Conservation (phyloP, 23 red algal genomes). For the Pyropia yezoensis region DNA sequence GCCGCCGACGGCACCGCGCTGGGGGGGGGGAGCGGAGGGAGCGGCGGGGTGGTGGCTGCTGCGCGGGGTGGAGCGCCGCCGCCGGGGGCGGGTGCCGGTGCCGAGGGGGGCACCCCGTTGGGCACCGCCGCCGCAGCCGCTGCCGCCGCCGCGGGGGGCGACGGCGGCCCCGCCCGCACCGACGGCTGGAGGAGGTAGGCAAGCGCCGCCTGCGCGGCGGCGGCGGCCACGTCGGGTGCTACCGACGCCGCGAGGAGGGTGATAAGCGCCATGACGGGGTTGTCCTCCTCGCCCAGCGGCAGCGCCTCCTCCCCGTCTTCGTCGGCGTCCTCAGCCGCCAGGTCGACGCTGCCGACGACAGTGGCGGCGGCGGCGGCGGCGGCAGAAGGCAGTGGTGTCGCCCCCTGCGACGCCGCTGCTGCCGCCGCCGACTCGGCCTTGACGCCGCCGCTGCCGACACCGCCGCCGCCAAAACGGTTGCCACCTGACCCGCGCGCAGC, state of each 20-base stretch:
- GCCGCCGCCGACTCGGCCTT: too few species aligned
- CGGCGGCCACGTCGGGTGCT: constrained; percentile 80
- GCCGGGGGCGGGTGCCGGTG: background rate
- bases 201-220: constrained; percentile 75
- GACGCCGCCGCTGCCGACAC: too few species aligned
- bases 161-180: constrained; percentile 11
- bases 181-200: constrained; percentile 18
- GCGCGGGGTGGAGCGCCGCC: background rate
- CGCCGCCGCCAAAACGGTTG: too few species aligned
- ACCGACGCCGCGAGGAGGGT: constrained; percentile 82
- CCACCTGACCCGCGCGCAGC: too few species aligned
- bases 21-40: background rate
- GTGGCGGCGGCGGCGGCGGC: too few species aligned
- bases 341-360: too few species aligned
- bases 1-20: background rate
- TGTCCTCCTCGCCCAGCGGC: constrained; percentile 69
- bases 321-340: too few species aligned
- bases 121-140: constrained; percentile 31
- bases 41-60: background rate
- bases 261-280: constrained; percentile 86
- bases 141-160: constrained; percentile 7
- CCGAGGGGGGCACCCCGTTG: background rate
- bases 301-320: constrained; percentile 2
- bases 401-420: too few species aligned
- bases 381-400: too few species aligned